Conservation (phyloP, 2,329 filamentous ascomycete genomes). For the Microdochium nivale region DNA sequence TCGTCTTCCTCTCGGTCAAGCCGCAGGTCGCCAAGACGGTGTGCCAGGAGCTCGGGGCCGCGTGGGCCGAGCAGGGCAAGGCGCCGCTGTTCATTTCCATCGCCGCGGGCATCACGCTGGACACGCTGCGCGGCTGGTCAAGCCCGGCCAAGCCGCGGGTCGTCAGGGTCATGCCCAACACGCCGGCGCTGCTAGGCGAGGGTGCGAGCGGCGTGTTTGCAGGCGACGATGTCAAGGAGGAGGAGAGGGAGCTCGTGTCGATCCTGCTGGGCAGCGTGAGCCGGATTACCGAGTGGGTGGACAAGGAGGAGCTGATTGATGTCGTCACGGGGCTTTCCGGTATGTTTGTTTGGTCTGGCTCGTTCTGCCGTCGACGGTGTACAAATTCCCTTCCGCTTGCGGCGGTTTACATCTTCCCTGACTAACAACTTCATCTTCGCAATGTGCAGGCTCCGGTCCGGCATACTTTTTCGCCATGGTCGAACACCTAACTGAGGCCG, state of each 20-base stretch:
- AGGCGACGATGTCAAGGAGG: conserved; percentile 28
- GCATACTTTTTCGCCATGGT: conserved; percentile 46
- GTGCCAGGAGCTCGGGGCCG: conserved; percentile 34
- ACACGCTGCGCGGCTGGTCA: conserved; percentile 32
- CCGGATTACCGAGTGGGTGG: conserved; percentile 39
- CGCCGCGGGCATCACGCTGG: conserved; percentile 37
- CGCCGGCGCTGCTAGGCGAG: conserved; percentile 39
- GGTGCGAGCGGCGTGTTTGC: conserved; percentile 40
- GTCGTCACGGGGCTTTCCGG: conserved; percentile 41
- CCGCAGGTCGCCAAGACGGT: conserved; percentile 38
- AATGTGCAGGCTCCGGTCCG: conserved; percentile 33
- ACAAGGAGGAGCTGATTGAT: conserved; percentile 38
- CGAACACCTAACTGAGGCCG: conserved; percentile 38
- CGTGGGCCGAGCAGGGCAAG: conserved; percentile 21
- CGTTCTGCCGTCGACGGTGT: not conserved
- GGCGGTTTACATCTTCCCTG: no score
- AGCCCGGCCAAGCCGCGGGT: conserved; percentile 23
- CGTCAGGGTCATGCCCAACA: conserved; percentile 46
- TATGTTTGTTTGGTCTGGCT: conserved; percentile 14
- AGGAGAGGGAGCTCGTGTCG: conserved; percentile 31
- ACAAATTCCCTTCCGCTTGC: no score
- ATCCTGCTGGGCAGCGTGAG: conserved; percentile 35
- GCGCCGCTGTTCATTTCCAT: conserved; percentile 39
- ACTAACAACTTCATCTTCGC: not conserved
- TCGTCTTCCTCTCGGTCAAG: conserved; percentile 42